phyloP scores from a whole-genome alignment of 2,329 filamentous ascomycete genomes.

The Colletotrichum gigasporum region DNA sequence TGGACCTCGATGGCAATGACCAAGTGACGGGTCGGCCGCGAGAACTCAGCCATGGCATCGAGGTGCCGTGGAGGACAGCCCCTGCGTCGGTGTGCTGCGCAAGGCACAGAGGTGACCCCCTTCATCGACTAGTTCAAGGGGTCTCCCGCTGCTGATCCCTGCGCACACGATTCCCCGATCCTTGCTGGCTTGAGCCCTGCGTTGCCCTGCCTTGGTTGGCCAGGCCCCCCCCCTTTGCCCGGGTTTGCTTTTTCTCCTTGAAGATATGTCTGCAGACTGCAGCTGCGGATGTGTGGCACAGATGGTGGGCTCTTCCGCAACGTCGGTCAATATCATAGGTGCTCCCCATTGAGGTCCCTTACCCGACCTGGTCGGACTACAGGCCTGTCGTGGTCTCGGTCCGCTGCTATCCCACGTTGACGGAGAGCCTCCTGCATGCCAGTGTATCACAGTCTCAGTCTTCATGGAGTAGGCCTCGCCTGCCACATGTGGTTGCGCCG shows the following conservation, averaged over 20 bases:
- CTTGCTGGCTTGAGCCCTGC: constrained; percentile 8
- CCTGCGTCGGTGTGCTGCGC: constrained; percentile 10
- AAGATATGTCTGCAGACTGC: neutral
- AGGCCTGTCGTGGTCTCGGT: constrained; percentile 9
- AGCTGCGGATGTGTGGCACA: constrained; percentile 4
- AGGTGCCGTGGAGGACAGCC: neutral
- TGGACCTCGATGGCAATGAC: neutral
- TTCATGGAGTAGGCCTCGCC: constrained; percentile 3
- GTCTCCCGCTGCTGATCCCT: constrained; percentile 11
- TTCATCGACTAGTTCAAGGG: neutral
- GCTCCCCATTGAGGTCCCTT: constrained; percentile 1
- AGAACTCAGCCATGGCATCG: neutral
- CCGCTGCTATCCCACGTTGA: constrained; percentile 20
- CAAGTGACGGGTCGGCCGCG: neutral
- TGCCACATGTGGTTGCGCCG: constrained; percentile 5
- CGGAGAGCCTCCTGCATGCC: constrained; percentile 25
- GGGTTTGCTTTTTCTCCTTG: constrained; percentile 5
- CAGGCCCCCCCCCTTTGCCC: neutral
- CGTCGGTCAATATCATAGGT: neutral
- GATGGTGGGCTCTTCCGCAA: constrained; percentile 1
- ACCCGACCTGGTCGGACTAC: constrained; percentile 9
- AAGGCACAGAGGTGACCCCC: neutral
- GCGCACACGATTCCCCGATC: constrained; percentile 11
- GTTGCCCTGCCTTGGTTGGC: neutral
- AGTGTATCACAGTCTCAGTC: constrained; percentile 18